These are phyloP conservation scores for Candida manassasensis DNA, from an alignment of 805 yeast species.

Conservation along the genomic window DNA sequence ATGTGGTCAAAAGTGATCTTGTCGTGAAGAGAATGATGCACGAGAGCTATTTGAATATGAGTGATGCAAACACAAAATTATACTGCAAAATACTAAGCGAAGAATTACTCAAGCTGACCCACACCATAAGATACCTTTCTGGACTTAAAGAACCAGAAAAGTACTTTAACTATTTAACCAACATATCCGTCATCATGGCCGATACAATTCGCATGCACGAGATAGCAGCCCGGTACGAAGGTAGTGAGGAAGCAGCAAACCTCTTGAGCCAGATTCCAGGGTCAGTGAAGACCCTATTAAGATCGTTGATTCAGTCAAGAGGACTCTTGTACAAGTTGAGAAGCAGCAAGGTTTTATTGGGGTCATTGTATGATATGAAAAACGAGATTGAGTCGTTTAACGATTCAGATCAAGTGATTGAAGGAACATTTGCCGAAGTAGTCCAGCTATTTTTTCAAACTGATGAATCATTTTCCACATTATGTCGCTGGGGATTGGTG, in stretches of 20 bases:
- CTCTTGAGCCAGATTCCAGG: constrained; percentile 25
- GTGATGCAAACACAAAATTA: constrained; percentile 3
- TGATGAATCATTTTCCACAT: constrained; percentile 37
- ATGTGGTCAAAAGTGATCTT: constrained; percentile 23
- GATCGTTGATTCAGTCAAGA: constrained; percentile 42
- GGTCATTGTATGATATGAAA: constrained; percentile 7
- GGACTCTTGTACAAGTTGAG: constrained; percentile 17
- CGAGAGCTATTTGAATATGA: constrained; percentile 16
- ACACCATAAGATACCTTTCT: constrained; percentile 8
- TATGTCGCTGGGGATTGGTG: constrained; percentile 27
- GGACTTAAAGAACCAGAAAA: constrained; percentile 11
- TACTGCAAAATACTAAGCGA: constrained; percentile 12
- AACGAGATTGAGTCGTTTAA: constrained; percentile 22
- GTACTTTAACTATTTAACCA: constrained; percentile 16
- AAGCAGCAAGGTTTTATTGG: constrained; percentile 8
- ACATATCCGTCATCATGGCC: constrained; percentile 30
- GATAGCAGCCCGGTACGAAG: constrained; percentile 51
- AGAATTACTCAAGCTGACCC: constrained; percentile 12
- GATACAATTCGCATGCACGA: constrained; percentile 56
- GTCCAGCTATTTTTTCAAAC: constrained; percentile 40
- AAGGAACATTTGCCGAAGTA: constrained; percentile 36
- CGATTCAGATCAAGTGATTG: constrained; percentile 17
- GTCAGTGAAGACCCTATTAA: constrained; percentile 27
- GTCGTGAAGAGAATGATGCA: constrained; percentile 23
- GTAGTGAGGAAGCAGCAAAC: constrained; percentile 16